Evolutionary conservation across 169 alveolate species (phyloP).

Genomic region (Eimeria nieschulzi): DNA sequence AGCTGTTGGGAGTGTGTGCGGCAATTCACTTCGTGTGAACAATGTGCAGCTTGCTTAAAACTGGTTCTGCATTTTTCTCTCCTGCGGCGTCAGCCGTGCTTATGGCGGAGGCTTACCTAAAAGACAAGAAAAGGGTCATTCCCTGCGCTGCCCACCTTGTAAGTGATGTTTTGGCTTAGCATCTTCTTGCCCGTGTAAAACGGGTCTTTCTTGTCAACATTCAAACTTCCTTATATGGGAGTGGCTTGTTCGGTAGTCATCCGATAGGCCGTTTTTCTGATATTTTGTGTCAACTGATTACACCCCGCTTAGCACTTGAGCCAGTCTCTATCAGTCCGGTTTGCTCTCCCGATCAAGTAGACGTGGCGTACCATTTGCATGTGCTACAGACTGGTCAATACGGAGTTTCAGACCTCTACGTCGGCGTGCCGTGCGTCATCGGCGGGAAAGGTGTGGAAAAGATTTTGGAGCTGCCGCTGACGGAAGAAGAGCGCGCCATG

Average conservation of each 20-base stretch:
- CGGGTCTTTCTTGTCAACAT: not conserved
- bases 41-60: conserved; percentile 76
- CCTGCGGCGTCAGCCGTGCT: conserved; percentile 85
- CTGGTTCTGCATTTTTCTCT: conserved; percentile 85
- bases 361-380: not conserved
- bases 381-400: conserved; percentile 78
- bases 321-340: too few relatives aligned
- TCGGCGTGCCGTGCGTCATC: conserved; percentile 86
- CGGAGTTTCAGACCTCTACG: conserved; percentile 83
- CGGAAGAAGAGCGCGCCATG: conserved; percentile 58
- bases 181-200: not conserved
- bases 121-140: conserved; percentile 80
- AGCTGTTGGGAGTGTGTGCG: too few relatives aligned
- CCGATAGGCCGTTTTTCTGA: too few relatives aligned
- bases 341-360: too few relatives aligned
- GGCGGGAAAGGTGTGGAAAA: conserved; percentile 84
- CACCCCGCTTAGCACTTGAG: too few relatives aligned
- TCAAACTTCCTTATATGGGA: not conserved
- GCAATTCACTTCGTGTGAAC: too few relatives aligned
- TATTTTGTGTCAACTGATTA: too few relatives aligned
- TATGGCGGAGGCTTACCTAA: conserved; percentile 84
- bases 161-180: not conserved
- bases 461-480: conserved; percentile 80
- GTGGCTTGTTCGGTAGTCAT: not conserved
- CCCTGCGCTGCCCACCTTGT: conserved; percentile 86